Base-by-base conservation (phyloP, 2,329 filamentous ascomycete species). In the Metarhizium album region DNA sequence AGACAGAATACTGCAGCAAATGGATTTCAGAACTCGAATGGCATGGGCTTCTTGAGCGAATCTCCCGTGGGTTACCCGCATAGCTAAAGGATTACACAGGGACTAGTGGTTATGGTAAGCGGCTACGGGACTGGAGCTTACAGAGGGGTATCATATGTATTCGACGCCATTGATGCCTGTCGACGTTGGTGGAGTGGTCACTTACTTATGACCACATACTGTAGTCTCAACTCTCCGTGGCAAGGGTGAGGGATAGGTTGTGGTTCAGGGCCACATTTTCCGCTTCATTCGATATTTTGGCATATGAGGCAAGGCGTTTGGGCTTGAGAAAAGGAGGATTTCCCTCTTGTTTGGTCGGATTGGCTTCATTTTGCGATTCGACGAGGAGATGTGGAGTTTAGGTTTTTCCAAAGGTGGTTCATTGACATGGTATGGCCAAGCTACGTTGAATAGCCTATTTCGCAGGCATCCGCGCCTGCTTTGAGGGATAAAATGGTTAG, bases 1-100 rank as follows among this genome's bases (percentile, higher is more conserved):
- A 70, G 76, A 46, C 72, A 74, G 53, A 66, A 59, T 38, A 65
- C 60, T 4, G 49, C 57, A 11, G 50, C 57, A 9, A 64, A 63
- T 38, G 61, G 59, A 2, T 57, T 56, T 16, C 52, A 56, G 27
- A 59, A 52, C 18, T 42, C 51, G 4, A 31, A 27, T 20, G 52
- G 55, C 33, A 42, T 60, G 20, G 54, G 52, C 35, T 60, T 56
- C 46, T 38, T 58, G 11, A 60, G 56, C 45, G 59, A 59, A 37
- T 59, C 60, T 23, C 54, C 60, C 29, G 45, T 52, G 23, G 57
- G 54, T 37, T 61, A 59, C 50, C 49, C 53, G 45, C 46, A 45
- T 27, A 24, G 38, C 14, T 51, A 43, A 16, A 33, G 3, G 8
- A 16, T 18, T 13, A 24, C n/a, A n/a, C 18, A 8, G 16, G 22